Conservation (phyloP, 2,329 filamentous ascomycete species). For the Penicillium sp. region DNA sequence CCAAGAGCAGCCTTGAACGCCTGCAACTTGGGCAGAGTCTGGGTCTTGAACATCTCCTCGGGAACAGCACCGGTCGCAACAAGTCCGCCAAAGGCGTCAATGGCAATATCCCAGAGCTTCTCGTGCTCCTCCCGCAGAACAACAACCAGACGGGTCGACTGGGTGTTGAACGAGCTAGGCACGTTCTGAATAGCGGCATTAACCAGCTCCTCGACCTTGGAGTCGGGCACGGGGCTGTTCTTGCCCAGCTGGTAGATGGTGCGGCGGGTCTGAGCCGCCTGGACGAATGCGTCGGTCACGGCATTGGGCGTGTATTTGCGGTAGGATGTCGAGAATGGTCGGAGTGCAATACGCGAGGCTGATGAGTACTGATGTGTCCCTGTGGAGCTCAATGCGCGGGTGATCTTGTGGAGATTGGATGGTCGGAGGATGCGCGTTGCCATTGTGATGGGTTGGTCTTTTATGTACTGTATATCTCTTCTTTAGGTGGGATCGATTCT, state of each 20-base stretch:
- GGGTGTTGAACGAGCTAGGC: conserved; percentile 83
- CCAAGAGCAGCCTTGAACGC: conserved; percentile 69
- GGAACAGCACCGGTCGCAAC: conserved; percentile 52
- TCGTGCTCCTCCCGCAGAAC: conserved; percentile 79
- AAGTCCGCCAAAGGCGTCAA: conserved; percentile 60
- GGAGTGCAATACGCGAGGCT: conserved; percentile 3
- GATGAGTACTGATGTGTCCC: not conserved
- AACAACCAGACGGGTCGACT: conserved; percentile 72
- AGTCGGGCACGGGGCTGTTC: conserved; percentile 33
- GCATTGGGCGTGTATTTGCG: conserved; percentile 7
- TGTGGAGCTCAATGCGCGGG: conserved; percentile 11
- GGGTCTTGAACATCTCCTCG: conserved; percentile 53
- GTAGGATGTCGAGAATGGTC: conserved; percentile 14
- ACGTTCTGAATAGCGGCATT: conserved; percentile 57
- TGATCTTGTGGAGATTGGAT: conserved; percentile 12
- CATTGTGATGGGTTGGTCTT: conserved; percentile 3
- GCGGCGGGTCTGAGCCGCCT: conserved; percentile 33
- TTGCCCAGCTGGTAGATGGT: conserved; percentile 36
- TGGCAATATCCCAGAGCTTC: conserved; percentile 74
- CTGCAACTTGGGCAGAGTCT: conserved; percentile 44
- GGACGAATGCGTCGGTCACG: conserved; percentile 25
- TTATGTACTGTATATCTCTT: not conserved
- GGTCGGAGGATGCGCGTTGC: conserved; percentile 13
- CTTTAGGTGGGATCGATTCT: not conserved
- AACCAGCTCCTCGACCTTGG: conserved; percentile 36